Conservation (phyloP, 768 basidiomycete genomes). For the Tricholoma saponaceum region DNA sequence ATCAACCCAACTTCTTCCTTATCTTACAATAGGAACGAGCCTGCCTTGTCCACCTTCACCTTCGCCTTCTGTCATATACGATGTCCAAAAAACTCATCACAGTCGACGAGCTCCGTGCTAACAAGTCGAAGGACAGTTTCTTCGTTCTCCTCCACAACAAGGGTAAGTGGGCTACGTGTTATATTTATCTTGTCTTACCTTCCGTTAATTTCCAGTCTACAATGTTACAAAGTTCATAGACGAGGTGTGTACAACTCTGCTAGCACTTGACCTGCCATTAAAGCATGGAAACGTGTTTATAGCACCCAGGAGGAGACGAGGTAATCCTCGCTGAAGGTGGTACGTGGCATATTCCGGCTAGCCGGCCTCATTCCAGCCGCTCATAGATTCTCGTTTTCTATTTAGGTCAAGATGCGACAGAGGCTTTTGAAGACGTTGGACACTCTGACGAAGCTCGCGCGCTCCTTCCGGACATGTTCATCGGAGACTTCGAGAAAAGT, state of each 20-base stretch:
- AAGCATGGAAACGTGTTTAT: slow-evolving; percentile 4
- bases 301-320: slow-evolving; percentile 99
- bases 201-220: slow-evolving; percentile 61
- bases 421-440: slow-evolving; percentile 98
- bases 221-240: slow-evolving; percentile 92
- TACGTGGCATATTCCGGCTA: slow-evolving; percentile 36
- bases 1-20: slow-evolving; percentile 23
- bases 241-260: slow-evolving; percentile 53
- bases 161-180: slow-evolving; percentile 43
- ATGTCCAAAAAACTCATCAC: slow-evolving; percentile 57
- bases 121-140: slow-evolving; percentile 71
- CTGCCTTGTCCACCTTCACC: slow-evolving; percentile 13
- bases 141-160: slow-evolving; percentile 85
- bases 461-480: slow-evolving; percentile 70
- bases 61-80: slow-evolving; percentile 14
- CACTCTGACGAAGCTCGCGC: slow-evolving; percentile 97
- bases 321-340: slow-evolving; percentile 91
- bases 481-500: slow-evolving; percentile 79
- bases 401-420: slow-evolving; percentile 90
- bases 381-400: slow-evolving; percentile 8
- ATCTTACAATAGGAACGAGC: slow-evolving; percentile 19
- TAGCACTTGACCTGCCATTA: not conserved
- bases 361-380: slow-evolving; percentile 3
- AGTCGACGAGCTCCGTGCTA: slow-evolving; percentile 71
- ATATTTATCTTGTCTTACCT: slow-evolving; percentile 28